Conservation (phyloP, 169 alveolate genomes). For the Amoebophrya sp. region DNA sequence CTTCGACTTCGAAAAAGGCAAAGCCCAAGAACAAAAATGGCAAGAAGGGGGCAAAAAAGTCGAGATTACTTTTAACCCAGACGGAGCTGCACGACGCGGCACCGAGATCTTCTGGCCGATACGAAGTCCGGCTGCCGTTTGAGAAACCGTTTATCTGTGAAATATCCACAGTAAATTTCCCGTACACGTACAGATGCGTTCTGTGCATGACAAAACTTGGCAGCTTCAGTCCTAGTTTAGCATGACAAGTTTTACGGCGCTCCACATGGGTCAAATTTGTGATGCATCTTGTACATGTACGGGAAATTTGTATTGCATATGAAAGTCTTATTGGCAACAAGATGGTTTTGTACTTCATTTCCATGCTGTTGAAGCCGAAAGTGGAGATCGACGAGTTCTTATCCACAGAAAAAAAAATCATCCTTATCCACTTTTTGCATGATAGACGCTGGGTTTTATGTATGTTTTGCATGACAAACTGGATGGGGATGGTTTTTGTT, state of each 20-base stretch:
- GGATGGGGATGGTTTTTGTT: too few species aligned
- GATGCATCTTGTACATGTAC: too few species aligned
- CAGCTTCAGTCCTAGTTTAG: too few species aligned
- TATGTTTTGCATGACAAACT: too few species aligned
- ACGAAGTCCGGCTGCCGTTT: conserved; percentile 17
- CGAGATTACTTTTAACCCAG: not conserved
- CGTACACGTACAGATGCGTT: not conserved
- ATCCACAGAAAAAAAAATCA: too few species aligned
- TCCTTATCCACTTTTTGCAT: too few species aligned
- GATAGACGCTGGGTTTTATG: too few species aligned
- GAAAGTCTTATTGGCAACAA: not conserved
- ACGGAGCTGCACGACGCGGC: not conserved
- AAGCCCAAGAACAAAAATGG: not conserved
- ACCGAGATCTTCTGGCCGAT: not conserved
- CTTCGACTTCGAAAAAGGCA: too few species aligned
- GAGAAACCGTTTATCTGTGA: not conserved
- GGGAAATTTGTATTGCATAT: too few species aligned
- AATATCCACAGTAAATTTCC: not conserved
- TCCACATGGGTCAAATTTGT: too few species aligned
- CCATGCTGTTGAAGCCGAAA: not conserved
- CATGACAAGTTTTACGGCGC: too few species aligned
- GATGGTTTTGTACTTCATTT: not conserved
- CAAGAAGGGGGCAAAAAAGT: not conserved
- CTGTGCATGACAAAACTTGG: too few species aligned
- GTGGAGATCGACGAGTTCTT: conserved; percentile 4